Evolutionary conservation across 176 grass and related monocot species (phyloP).

Genomic region (Puccinellia tenuiflora): DNA sequence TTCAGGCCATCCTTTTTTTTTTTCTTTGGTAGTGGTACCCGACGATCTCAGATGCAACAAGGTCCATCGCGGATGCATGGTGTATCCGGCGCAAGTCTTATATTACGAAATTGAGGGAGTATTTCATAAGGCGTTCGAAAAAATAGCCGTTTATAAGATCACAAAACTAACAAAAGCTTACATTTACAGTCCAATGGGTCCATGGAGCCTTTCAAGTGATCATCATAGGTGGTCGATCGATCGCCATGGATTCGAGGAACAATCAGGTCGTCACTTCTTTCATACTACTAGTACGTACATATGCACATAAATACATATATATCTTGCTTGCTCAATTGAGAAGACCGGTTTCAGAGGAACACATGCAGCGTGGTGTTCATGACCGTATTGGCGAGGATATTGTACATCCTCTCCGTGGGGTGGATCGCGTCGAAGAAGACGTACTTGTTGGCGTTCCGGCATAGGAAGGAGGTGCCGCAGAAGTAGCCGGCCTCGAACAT

Average conservation of each 20-base stretch:
- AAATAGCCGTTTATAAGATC: neutral
- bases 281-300: neutral
- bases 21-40: too few species aligned
- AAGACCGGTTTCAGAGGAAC: constrained; percentile 20
- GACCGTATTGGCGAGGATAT: constrained; percentile 35
- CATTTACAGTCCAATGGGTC: neutral
- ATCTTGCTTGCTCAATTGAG: neutral
- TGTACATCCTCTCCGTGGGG: constrained; percentile 60
- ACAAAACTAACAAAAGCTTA: neutral
- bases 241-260: neutral
- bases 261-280: neutral
- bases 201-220: neutral
- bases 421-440: constrained; percentile 76
- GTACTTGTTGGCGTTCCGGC: constrained; percentile 36
- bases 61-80: neutral
- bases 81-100: neutral
- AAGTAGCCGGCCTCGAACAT: constrained; percentile 66
- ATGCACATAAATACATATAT: neutral
- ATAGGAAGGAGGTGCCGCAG: constrained; percentile 39
- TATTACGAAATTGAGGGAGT: too few species aligned
- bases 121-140: neutral
- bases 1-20: too few species aligned
- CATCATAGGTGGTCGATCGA: neutral
- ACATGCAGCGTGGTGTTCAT: constrained; percentile 48
- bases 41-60: neutral